Evolutionary conservation across 176 grass and related monocot genomes (phyloP), one percentile per base, ranked within the genome.

Genomic region (Musa beccarii): DNA sequence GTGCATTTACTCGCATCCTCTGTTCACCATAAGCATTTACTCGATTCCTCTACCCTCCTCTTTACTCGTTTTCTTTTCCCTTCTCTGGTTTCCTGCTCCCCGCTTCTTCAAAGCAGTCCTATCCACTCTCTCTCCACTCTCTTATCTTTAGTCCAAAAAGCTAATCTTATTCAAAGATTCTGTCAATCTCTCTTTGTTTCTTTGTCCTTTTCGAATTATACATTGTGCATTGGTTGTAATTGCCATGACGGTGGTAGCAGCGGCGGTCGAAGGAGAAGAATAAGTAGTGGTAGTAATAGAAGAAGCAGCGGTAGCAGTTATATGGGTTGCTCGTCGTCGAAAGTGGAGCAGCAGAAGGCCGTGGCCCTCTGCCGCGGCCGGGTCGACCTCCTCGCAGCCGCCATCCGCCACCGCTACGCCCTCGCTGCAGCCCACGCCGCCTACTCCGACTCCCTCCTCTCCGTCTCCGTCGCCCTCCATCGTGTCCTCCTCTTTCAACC

Each of bases 251-350:
- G n/a, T 61, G 7, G 17, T 61, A n/a, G 2, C 57, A 21, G 57
- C 21, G 17, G 34, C 34, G 34, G 34, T 5, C 34, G 34, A 43
- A 43, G 34, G 34, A 43, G 34, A 43, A 43, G 34, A 43, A 43
- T 43, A 43, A 43, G 34, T 6, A 43, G 54, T 56, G 12, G 54
- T 15, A 56, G 17, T 8, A 9, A 19, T n/a, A 61, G 57, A 61
- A 61, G 16, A 61, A 59, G 55, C 8, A 61, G 16, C 2, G 3
- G 57, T 56, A 11, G 53, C 11, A 22, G 22, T 22, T 54, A 14
- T 8, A 98, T 99, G 95, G 95, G 95, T 10, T 99, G 95, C 86
- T 84, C 89, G 52, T 78, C 74, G 14, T 99, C 95, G 52, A 99
- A 99, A 84, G 84, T 99, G 9, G 82, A 89, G 67, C 72, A 85